Base-by-base conservation (phyloP, 345 rosid genomes). In the Carallia brachiata region DNA sequence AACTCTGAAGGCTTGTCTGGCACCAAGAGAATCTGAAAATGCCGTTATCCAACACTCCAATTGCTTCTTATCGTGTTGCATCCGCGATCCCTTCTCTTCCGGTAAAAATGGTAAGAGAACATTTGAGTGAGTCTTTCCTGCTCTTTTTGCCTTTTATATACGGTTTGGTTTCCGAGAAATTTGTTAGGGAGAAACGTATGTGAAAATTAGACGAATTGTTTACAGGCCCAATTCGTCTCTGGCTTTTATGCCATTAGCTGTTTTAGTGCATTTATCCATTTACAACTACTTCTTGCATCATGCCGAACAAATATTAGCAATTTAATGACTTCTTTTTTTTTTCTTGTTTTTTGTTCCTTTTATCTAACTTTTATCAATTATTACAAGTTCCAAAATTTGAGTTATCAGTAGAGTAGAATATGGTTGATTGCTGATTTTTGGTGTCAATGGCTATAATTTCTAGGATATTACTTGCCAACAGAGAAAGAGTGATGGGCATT, bases 51-150 rank as follows among this genome's bases (percentile, higher is more conserved):
- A 55, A 5, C 32, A 3, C 60, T 27, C 60, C 60, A 55, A 23
- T 27, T 8, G 4, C 34, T 34, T 70, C 72, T 18, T 28, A 15
- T n/a, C 18, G 57, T 1, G 7, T 28, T 7, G 30, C 48, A 30
- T 30, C 52, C 52, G 62, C 75, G 1, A 37, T 67, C 13, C 69
- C 70, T 81, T 59, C 77, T 48, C 8, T 66, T 56, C 56, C 61
- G 1, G 48, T 5, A 28, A 59, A 52, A 59, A 66, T 56, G 77
- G 85, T 77, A 58, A 59, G 13, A 9, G 18, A 34, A 7, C 4
- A 7, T 19, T 62, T 50, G 19, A 6, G 44, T 31, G 54, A 3
- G 19, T 50, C 4, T 50, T 61, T 48, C 7, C 16, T 9, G 13
- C 1, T 6, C 40, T 48, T 4, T 52, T 6, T n/a, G 17, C 34